Conservation (phyloP, 345 rosid genomes). For the Alliaria petiolata region DNA sequence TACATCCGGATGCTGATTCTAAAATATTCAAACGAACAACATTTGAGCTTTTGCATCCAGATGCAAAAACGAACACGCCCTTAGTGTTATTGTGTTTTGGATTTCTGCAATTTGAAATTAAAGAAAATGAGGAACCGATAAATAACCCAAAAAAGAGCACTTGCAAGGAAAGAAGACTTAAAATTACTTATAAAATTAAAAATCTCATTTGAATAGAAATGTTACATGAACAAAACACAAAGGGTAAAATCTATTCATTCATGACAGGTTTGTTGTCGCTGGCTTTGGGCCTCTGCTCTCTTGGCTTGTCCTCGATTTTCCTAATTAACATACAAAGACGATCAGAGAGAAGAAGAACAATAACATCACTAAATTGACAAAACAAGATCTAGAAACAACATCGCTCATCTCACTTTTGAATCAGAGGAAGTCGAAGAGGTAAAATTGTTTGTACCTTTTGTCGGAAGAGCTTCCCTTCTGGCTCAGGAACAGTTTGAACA, state of each 20-base stretch:
- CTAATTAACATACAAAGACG: not conserved
- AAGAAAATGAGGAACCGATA: not conserved
- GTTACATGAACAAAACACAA: not conserved
- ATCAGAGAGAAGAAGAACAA: not conserved
- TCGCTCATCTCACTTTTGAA: not conserved
- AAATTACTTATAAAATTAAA: not conserved
- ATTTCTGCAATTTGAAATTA: not conserved
- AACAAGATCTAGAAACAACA: not conserved
- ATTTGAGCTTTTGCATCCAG: too few species aligned
- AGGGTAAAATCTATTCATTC: conserved; percentile 30
- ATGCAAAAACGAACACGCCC: too few species aligned
- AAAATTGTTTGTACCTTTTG: conserved; percentile 53
- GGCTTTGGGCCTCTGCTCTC: conserved; percentile 87
- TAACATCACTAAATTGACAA: not conserved
- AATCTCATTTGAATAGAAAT: not conserved
- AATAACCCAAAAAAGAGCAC: not conserved
- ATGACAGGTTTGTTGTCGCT: conserved; percentile 96
- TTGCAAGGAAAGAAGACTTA: not conserved
- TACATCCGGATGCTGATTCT: too few species aligned
- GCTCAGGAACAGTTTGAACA: conserved; percentile 92
- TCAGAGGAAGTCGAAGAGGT: not conserved
- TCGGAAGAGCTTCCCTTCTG: conserved; percentile 92
- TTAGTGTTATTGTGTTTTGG: not conserved
- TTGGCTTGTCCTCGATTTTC: conserved; percentile 83
- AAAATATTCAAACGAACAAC: too few species aligned